These are phyloP conservation scores for Alternaria solani DNA, from an alignment of 2,329 filamentous ascomycete species.

Conservation along the genomic window DNA sequence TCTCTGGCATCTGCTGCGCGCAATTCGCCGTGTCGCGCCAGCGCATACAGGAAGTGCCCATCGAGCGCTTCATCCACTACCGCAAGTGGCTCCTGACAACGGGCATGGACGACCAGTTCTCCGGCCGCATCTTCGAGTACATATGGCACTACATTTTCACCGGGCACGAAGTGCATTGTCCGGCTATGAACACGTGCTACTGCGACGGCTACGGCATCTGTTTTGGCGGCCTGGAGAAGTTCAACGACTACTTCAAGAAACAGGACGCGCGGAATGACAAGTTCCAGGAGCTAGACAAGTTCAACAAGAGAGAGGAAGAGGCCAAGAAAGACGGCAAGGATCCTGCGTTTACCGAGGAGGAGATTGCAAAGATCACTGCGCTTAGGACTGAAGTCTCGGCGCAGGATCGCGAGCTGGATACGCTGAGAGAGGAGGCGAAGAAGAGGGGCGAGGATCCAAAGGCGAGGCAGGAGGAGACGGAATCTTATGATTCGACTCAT, in stretches of 20 bases:
- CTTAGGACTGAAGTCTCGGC: slow-evolving; percentile 30
- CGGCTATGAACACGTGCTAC: slow-evolving; percentile 59
- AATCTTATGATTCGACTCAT: slow-evolving; percentile 43
- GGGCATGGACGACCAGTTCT: slow-evolving; percentile 48
- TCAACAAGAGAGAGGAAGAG: slow-evolving; percentile 50
- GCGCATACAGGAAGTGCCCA: slow-evolving; percentile 58
- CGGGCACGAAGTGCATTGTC: slow-evolving; percentile 49
- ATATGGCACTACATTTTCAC: slow-evolving; percentile 54
- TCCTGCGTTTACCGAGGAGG: slow-evolving; percentile 28
- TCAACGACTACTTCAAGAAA: slow-evolving; percentile 60
- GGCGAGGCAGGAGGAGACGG: slow-evolving; percentile 43
- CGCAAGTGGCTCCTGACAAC: slow-evolving; percentile 61
- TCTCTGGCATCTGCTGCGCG: slow-evolving; percentile 62
- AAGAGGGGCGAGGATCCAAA: slow-evolving; percentile 47
- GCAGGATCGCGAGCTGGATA: slow-evolving; percentile 41
- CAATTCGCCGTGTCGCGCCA: slow-evolving; percentile 63
- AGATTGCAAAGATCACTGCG: slow-evolving; percentile 30
- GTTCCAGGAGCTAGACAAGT: slow-evolving; percentile 51
- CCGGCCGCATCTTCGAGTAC: slow-evolving; percentile 52
- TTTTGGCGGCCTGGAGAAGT: slow-evolving; percentile 62
- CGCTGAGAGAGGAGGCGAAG: slow-evolving; percentile 39
- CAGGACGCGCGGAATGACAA: slow-evolving; percentile 53
- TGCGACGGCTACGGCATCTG: slow-evolving; percentile 72
- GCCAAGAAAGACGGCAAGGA: slow-evolving; percentile 41
- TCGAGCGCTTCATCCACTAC: slow-evolving; percentile 61